Base-by-base conservation (phyloP, 208 protist genomes). In the Trypanosomatidae sp. region DNA sequence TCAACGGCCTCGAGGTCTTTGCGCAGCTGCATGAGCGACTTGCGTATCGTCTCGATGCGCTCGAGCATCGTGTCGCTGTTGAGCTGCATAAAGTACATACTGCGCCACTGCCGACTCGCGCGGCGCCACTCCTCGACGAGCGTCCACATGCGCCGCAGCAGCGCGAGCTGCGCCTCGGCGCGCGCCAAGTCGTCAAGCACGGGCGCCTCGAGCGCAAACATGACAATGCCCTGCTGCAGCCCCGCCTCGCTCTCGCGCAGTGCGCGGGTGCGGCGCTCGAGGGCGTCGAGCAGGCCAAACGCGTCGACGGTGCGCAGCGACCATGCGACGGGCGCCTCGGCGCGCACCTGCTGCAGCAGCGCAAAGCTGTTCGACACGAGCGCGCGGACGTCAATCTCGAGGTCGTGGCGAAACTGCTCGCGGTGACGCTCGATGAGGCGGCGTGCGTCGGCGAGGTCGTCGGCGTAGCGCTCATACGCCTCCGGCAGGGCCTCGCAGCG, bases 171-270 rank as follows among this genome's bases (percentile, higher is more conserved):
- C 10, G 43, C 52, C 45, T 86, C 75, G 0, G 86, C 89, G 47
- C 71, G 68, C 6, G 61, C 66, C 6, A 98, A 50, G 51, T 98
- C 96, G 39, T 96, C 80, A 47, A 97, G 81, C 27, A 44, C 49
- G 4, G 92, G 94, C 24, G 74, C 71, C 10, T 97, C 93, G n/a
- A 98, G 63, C 10, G 70, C 53, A 66, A 98, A 98, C 43, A 98
- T 91, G 15, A 96, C 88, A 46, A 98, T 86, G 19, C 96, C 96
- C 40, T 90, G 71, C 58, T 91, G 72, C 40, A 98, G 76, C 28
- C 69, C 54, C 24, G 33, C 35, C 64, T 96, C 91, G 8, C 62
- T 65, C 23, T 61, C 53, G 8, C 81, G 80, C 16, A 91, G 61
- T 11, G 61, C 49, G 6, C 46, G 42, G n/a, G 94, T 70, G 48